phyloP scores from a whole-genome alignment of 1,284 basidiomycete genomes.

The Taiwanofungus camphoratus region DNA sequence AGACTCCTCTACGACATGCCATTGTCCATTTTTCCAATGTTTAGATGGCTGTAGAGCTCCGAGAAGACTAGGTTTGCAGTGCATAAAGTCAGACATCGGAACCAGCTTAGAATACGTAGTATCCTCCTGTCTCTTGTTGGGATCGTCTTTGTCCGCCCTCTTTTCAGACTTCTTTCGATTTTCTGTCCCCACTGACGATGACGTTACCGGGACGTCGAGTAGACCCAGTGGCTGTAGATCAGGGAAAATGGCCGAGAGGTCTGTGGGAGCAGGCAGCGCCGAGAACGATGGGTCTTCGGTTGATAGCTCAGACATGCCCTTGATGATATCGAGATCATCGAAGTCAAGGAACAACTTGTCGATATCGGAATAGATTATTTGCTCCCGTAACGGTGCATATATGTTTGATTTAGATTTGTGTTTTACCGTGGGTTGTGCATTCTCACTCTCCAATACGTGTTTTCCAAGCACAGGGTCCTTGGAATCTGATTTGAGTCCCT shows the following conservation, averaged over 20 bases:
- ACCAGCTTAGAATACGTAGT: constrained; percentile 61
- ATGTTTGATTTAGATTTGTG: constrained; percentile 34
- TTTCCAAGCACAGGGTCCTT: constrained; percentile 44
- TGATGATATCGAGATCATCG: constrained; percentile 32
- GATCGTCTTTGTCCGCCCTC: constrained; percentile 42
- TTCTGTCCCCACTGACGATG: constrained; percentile 26
- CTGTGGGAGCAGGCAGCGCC: constrained; percentile 33
- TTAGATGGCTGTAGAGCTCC: constrained; percentile 63
- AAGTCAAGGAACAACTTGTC: constrained; percentile 56
- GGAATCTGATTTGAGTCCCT: constrained; percentile 24
- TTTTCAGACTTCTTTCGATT: constrained; percentile 38
- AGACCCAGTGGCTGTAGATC: constrained; percentile 53
- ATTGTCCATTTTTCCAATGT: constrained; percentile 56
- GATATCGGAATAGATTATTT: constrained; percentile 51
- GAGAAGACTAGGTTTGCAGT: constrained; percentile 60
- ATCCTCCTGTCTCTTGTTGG: constrained; percentile 63
- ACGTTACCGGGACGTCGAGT: constrained; percentile 38
- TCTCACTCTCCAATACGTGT: constrained; percentile 2
- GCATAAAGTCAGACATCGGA: constrained; percentile 64
- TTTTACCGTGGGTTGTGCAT: constrained; percentile 29
- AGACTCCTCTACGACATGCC: constrained; percentile 56
- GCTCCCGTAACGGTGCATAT: constrained; percentile 52
- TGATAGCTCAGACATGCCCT: constrained; percentile 34
- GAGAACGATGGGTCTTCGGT: constrained; percentile 31
- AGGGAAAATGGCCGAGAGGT: constrained; percentile 56